Percentiles rank a stretch among this genome's conserved stretches.
phyloP scores from a whole-genome alignment of 306 rosid genomes.

The Pachyrhizus erosus region DNA sequence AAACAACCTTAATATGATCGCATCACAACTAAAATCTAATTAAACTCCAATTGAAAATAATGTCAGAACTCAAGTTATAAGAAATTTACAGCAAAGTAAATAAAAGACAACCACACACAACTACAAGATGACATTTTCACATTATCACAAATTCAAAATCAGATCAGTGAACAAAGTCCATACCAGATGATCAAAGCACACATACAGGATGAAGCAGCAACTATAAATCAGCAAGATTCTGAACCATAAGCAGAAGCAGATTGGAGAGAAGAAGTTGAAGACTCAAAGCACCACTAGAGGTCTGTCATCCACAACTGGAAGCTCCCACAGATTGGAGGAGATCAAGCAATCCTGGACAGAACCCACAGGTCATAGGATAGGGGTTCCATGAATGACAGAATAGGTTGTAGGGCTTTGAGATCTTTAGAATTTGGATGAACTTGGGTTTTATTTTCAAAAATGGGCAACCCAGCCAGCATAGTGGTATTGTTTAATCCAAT shows the following conservation, averaged over 20 bases:
- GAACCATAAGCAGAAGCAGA: not conserved
- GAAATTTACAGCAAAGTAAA: not conserved
- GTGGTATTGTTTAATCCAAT: not conserved
- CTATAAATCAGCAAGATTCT: conserved; percentile 1
- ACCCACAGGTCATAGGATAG: not conserved
- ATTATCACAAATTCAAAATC: not conserved
- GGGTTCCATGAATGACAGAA: not conserved
- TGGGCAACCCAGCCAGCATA: not conserved
- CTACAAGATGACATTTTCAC: not conserved
- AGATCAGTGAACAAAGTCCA: not conserved
- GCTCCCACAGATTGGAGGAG: not conserved
- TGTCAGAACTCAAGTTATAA: not conserved
- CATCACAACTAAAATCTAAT: not conserved
- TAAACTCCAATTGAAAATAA: not conserved
- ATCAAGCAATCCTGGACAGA: not conserved
- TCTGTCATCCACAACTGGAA: not conserved
- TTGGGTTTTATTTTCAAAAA: conserved; percentile 7
- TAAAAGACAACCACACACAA: not conserved
- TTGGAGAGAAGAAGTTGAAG: not conserved
- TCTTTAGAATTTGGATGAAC: not conserved
- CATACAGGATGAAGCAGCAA: not conserved
- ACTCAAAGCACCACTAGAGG: not conserved
- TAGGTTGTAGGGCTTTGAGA: not conserved
- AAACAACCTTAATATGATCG: not conserved
- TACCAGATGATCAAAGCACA: not conserved